phyloP scores from a whole-genome alignment of 2,329 filamentous ascomycete genomes.

The Talaromyces sp. region DNA sequence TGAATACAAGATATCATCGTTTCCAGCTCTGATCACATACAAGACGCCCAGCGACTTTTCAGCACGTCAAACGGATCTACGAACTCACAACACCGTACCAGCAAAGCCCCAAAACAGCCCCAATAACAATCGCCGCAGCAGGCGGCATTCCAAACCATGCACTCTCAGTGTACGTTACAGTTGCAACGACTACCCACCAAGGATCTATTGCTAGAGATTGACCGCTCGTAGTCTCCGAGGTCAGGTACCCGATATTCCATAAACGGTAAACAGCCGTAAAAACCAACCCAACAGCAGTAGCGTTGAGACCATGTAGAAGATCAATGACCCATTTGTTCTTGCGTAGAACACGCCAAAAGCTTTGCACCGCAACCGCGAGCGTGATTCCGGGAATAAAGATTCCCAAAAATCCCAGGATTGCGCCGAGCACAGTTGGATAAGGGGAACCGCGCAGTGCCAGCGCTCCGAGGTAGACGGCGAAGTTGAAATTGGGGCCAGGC shows the following conservation, averaged over 20 bases:
- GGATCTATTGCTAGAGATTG: constrained; percentile 56
- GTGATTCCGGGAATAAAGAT: constrained; percentile 40
- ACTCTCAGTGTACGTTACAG: constrained; percentile 47
- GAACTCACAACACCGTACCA: constrained; percentile 45
- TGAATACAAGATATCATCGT: no score
- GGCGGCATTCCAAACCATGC: constrained; percentile 48
- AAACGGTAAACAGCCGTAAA: constrained; percentile 63
- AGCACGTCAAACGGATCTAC: no score
- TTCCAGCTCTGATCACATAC: no score
- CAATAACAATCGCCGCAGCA: constrained; percentile 45
- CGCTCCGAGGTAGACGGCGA: constrained; percentile 56
- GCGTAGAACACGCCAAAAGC: constrained; percentile 54
- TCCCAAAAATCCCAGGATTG: constrained; percentile 49
- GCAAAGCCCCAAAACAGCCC: constrained; percentile 47
- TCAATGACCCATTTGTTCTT: constrained; percentile 46
- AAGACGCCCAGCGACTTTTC: no score
- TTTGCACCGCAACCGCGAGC: constrained; percentile 38
- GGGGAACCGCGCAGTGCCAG: constrained; percentile 40
- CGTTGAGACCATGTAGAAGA: constrained; percentile 55
- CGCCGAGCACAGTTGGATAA: constrained; percentile 43
- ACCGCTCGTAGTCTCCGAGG: constrained; percentile 47
- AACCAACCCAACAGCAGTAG: constrained; percentile 58
- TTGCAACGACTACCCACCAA: constrained; percentile 62
- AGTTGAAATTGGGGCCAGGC: constrained; percentile 54
- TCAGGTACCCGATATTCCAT: constrained; percentile 60